phyloP scores from a whole-genome alignment of 2,329 filamentous ascomycete species.

The Cylindrodendrum hubeiense region DNA sequence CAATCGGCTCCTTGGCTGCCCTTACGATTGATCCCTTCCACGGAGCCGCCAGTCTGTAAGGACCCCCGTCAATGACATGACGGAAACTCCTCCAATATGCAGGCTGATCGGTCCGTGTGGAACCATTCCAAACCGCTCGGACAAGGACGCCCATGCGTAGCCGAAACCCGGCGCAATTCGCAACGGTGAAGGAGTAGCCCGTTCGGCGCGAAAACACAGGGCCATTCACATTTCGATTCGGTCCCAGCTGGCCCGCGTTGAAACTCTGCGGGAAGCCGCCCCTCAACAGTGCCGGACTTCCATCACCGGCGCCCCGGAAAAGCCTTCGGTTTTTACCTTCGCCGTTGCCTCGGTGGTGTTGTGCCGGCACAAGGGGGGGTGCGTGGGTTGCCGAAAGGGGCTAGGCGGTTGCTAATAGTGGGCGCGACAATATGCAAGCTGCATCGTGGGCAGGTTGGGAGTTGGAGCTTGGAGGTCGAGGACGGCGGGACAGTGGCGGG shows the following conservation, averaged over 20 bases:
- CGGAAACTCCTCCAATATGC: constrained; percentile 15
- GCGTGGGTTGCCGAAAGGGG: constrained; percentile 29
- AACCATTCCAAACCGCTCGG: constrained; percentile 13
- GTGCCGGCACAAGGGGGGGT: constrained; percentile 30
- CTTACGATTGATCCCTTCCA: background rate
- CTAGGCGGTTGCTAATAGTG: constrained; percentile 38
- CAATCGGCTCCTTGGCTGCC: constrained; percentile 6
- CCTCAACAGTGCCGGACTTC: constrained; percentile 14
- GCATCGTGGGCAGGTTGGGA: constrained; percentile 18
- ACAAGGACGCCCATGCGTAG: constrained; percentile 4
- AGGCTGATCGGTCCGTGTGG: constrained; percentile 14
- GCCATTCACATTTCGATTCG: background rate
- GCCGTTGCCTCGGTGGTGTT: constrained; percentile 39
- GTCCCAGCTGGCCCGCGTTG: background rate
- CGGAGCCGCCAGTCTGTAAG: constrained; percentile 17
- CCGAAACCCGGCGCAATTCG: constrained; percentile 20
- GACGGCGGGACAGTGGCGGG: background rate
- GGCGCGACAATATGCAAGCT: constrained; percentile 18
- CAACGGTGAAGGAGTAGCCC: background rate
- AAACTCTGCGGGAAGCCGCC: too few species aligned
- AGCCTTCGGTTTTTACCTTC: background rate
- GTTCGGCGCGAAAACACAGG: background rate
- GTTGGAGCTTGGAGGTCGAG: constrained; percentile 17
- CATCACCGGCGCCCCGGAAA: constrained; percentile 7
- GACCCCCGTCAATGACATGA: constrained; percentile 25